A percentile compares a stretch with the other conserved stretches of the same genome.
Evolutionary conservation across 2,329 filamentous ascomycete genomes (phyloP).

Genomic region (Spiromastix sp.): DNA sequence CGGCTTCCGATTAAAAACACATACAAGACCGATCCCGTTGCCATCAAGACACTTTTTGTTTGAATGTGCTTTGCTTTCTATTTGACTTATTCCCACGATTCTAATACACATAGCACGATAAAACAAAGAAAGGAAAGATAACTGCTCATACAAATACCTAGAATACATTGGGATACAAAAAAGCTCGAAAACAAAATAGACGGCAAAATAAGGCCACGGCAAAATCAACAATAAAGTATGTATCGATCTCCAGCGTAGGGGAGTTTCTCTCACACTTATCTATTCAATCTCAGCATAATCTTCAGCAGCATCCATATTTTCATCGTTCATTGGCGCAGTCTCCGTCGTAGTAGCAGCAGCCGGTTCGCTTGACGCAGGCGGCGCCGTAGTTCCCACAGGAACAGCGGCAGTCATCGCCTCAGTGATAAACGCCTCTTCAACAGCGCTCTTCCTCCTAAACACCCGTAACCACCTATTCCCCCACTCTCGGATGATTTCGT

Average conservation of each 20-base stretch:
- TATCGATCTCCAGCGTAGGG: too few relatives aligned
- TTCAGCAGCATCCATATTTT: slow-evolving; percentile 21
- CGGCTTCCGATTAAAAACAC: too few relatives aligned
- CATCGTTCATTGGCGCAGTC: slow-evolving; percentile 9
- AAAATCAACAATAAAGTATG: too few relatives aligned
- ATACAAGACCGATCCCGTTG: too few relatives aligned
- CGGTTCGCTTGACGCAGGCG: slow-evolving; percentile 9
- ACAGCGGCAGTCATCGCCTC: slow-evolving; percentile 43
- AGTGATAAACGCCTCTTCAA: slow-evolving; percentile 66
- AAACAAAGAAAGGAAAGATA: neutral
- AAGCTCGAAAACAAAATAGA: neutral
- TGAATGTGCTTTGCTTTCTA: too few relatives aligned
- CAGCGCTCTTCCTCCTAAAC: slow-evolving; percentile 68
- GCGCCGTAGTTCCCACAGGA: slow-evolving; percentile 29
- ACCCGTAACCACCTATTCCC: slow-evolving; percentile 77
- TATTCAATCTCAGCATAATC: slow-evolving; percentile 20
- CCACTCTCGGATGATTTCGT: slow-evolving; percentile 65
- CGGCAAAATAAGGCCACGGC: neutral
- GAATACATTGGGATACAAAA: neutral
- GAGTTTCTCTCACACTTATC: too few relatives aligned
- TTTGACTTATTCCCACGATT: too few relatives aligned
- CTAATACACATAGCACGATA: neutral
- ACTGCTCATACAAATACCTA: neutral
- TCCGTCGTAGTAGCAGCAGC: slow-evolving; percentile 10
- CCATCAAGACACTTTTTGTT: too few relatives aligned